phyloP scores from a whole-genome alignment of 352 stramenopile species.

The Phytopythium helicoides region DNA sequence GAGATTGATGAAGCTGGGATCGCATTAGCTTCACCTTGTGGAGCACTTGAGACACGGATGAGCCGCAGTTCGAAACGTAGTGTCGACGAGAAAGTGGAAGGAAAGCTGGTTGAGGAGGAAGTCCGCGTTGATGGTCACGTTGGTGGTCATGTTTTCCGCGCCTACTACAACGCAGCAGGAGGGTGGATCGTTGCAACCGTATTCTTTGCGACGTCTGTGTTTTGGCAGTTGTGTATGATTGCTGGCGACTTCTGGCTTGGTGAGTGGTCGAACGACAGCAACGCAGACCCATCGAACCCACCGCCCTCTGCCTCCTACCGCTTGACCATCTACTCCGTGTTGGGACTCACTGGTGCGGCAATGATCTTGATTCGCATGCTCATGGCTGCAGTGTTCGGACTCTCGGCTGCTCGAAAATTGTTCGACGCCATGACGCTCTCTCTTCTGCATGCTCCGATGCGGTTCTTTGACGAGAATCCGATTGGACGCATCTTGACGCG shows the following conservation, averaged over 20 bases:
- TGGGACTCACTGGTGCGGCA: conserved; percentile 33
- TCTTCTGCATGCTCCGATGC: conserved; percentile 85
- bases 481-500: conserved; percentile 89
- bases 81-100: no score
- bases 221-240: conserved; percentile 77
- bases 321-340: conserved; percentile 34
- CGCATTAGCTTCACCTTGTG: no score
- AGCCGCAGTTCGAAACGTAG: conserved; percentile 6
- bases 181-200: conserved; percentile 26
- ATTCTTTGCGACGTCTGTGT: conserved; percentile 49
- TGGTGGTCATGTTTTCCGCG: conserved; percentile 36
- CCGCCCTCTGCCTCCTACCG: conserved; percentile 37
- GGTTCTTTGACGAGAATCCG: conserved; percentile 93
- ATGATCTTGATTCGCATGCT: conserved; percentile 45
- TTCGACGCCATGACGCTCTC: no score
- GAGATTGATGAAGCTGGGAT: no score
- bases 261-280: conserved; percentile 69
- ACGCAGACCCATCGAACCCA: no score
- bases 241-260: conserved; percentile 86
- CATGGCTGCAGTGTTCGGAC: conserved; percentile 33
- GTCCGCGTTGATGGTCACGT: conserved; percentile 15
- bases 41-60: no score
- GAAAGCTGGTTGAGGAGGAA: conserved; percentile 26
- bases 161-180: conserved; percentile 40
- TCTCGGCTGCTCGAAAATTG: conserved; percentile 38